Base-by-base conservation (phyloP, 2,329 filamentous ascomycete species). In the Cercospora sp. region DNA sequence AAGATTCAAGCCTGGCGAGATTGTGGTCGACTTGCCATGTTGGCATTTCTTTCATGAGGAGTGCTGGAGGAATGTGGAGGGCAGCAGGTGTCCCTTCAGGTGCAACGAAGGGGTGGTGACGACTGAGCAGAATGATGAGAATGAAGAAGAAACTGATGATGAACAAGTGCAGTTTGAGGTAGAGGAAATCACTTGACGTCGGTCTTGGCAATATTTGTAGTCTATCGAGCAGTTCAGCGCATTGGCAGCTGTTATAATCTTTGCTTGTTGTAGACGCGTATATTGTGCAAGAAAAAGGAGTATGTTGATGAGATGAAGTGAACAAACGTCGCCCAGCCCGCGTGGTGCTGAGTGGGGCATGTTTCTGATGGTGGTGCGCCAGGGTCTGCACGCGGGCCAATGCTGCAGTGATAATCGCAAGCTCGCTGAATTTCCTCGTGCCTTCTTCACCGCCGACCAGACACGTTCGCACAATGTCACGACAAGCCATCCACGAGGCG, bases 11-110 rank as follows among this genome's bases (percentile, higher is more conserved):
- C 36, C 60, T 28, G 58, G 51, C 23, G 66, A 68, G 36, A 65
- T 68, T 39, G 60, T 68, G n/a, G 28, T 65, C 5, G 65, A 62
- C 28, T 51, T 67, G 13, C 59, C 65, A n/a, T 67, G 65, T 28
- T 58, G 65, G 60, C 65, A 63, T 63, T 67, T 67, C 51, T 67
- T 59, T n/a, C 60, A 67, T 13, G 60, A 26, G 2, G 33, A 31
- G 1, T 63, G 65, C 23, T 65, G 63, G 63, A 28, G 5, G 23
- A 18, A 60, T 26, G 63, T 60, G 6, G 36, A 51, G 3, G 30
- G 39, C 2, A n/a, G 42, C 3, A 28, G 13, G 12, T 65, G 63
- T 36, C 63, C 63, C 0, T 51, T 65, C 16, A 31, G 63, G 20
- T 65, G 63, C 36, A 60, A 60, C 18, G 39, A 59, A 20, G 55